Evolutionary conservation across 306 rosid genomes (phyloP).

Genomic region (Vigna reflexopilosa): DNA sequence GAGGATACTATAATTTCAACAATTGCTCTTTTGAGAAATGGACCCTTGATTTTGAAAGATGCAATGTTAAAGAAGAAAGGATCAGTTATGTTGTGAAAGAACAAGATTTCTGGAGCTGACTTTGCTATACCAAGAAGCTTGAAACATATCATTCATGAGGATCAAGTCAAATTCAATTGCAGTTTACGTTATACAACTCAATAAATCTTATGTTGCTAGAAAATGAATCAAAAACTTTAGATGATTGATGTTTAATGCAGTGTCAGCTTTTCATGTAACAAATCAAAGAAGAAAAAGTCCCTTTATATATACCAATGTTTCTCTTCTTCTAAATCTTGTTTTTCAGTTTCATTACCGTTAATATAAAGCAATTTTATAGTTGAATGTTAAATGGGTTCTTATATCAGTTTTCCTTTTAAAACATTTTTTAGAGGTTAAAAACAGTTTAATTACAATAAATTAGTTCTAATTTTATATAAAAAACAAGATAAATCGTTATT

Average conservation of each 20-base stretch:
- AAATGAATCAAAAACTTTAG: constrained; percentile 21
- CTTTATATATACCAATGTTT: too few species aligned
- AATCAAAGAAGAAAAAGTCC: too few species aligned
- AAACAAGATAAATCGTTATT: too few species aligned
- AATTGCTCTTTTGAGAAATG: constrained; percentile 91
- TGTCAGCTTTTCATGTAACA: neutral
- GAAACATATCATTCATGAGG: constrained; percentile 20
- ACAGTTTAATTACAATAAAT: too few species aligned
- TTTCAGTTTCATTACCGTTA: too few species aligned
- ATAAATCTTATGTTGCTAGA: neutral
- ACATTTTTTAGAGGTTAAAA: too few species aligned
- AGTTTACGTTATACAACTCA: neutral
- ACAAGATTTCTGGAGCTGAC: constrained; percentile 64
- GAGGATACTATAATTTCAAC: constrained; percentile 78
- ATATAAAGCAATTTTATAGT: too few species aligned
- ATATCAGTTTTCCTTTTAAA: too few species aligned
- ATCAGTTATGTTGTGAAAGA: constrained; percentile 53
- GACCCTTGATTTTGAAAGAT: constrained; percentile 65
- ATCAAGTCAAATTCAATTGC: neutral
- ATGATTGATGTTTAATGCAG: neutral
- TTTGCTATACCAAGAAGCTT: constrained; percentile 12
- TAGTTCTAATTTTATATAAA: too few species aligned
- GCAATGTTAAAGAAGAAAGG: constrained; percentile 35
- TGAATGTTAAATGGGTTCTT: too few species aligned
- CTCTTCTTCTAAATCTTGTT: too few species aligned